A percentile compares a stretch with the other conserved stretches of the same genome.
Conservation (phyloP, 495 filamentous ascomycete genomes). For the Evernia prunastri region DNA sequence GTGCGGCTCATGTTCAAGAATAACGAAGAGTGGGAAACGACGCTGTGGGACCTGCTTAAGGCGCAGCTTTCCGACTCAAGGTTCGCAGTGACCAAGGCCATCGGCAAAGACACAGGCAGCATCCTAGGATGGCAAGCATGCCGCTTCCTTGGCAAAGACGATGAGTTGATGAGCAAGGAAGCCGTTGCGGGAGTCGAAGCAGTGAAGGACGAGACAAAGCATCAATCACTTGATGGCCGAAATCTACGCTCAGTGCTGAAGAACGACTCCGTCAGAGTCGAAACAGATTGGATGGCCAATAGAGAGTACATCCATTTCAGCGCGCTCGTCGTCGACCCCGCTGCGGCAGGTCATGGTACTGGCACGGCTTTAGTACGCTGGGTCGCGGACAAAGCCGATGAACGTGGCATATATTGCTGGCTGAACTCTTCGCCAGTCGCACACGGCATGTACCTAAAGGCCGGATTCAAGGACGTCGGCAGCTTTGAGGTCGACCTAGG, state of each 20-base stretch:
- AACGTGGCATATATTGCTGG: slow-evolving; percentile 3
- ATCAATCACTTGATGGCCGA: background rate
- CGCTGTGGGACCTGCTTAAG: slow-evolving; percentile 1
- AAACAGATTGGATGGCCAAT: background rate
- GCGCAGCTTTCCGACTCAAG: slow-evolving; percentile 2
- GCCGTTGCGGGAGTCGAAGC: background rate
- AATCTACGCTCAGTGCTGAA: background rate
- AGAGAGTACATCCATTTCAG: slow-evolving; percentile 10
- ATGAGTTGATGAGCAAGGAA: background rate
- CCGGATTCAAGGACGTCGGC: slow-evolving; percentile 8
- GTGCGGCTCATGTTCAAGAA: slow-evolving; percentile 8
- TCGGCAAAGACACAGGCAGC: slow-evolving; percentile 6
- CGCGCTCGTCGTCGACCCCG: slow-evolving; percentile 37
- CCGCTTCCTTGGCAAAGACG: background rate
- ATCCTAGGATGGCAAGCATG: slow-evolving; percentile 8
- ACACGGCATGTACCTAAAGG: background rate
- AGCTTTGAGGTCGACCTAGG: slow-evolving; percentile 10
- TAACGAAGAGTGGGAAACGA: background rate
- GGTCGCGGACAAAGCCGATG: slow-evolving; percentile 5
- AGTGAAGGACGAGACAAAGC: background rate
- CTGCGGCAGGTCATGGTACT: slow-evolving; percentile 37
- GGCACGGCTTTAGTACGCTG: slow-evolving; percentile 37
- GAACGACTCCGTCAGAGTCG: background rate
- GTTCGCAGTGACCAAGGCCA: slow-evolving; percentile 9
- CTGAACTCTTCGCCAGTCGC: slow-evolving; percentile 5